Conservation (phyloP, 495 filamentous ascomycete genomes). For the Hyphodiscus hymeniophilus region DNA sequence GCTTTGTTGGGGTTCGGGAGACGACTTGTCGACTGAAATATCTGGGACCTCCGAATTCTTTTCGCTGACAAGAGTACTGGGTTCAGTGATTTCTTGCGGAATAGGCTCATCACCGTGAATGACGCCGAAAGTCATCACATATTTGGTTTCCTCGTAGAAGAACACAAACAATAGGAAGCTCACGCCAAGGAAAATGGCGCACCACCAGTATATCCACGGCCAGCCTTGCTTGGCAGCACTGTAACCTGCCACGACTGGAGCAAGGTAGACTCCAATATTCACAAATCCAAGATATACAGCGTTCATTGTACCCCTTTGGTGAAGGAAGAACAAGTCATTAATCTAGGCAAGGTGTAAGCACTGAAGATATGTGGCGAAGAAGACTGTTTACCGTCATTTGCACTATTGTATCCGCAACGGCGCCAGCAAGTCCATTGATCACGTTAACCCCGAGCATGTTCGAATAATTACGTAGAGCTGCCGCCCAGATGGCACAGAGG, state of each 20-base stretch:
- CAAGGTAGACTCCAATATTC: slow-evolving; percentile 22
- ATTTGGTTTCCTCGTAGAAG: slow-evolving; percentile 38
- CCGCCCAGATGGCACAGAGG: slow-evolving; percentile 15
- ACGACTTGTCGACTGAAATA: too few relatives aligned
- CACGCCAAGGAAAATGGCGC: slow-evolving; percentile 34
- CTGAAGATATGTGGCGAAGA: too few relatives aligned
- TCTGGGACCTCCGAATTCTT: too few relatives aligned
- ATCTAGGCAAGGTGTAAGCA: slow-evolving; percentile 36
- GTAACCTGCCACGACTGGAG: slow-evolving; percentile 35
- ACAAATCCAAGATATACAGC: slow-evolving; percentile 24
- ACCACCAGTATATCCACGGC: slow-evolving; percentile 42
- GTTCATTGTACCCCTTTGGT: slow-evolving; percentile 36
- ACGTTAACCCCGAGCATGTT: slow-evolving; percentile 29
- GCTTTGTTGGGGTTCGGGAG: too few relatives aligned
- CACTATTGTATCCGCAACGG: slow-evolving; percentile 34
- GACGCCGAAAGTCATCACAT: not conserved
- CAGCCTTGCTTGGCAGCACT: slow-evolving; percentile 34
- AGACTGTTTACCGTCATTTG: not conserved
- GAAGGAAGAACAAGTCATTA: slow-evolving; percentile 41
- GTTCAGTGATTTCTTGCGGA: not conserved
- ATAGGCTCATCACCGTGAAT: not conserved
- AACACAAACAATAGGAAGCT: slow-evolving; percentile 29
- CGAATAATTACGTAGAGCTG: slow-evolving; percentile 22
- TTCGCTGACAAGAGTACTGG: too few relatives aligned
- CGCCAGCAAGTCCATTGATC: slow-evolving; percentile 29